Percentiles rank a stretch among this genome's conserved stretches.
These are phyloP conservation scores for Flagelloscypha sp. DNA, from an alignment of 768 basidiomycete species.

Conservation along the genomic window DNA sequence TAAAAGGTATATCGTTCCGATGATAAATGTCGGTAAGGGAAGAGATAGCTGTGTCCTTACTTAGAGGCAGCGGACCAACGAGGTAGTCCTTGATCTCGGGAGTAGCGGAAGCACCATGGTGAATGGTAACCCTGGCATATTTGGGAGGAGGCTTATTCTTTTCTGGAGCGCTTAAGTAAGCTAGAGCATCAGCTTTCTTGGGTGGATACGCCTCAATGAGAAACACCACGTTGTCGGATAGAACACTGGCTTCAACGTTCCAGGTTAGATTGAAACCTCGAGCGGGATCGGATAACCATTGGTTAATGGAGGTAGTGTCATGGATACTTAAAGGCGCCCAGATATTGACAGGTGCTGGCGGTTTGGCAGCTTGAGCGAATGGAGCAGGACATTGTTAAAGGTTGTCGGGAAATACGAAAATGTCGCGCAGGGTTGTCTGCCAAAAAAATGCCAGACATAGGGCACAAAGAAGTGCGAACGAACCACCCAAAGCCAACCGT, in stretches of 20 bases:
- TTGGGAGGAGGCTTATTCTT: constrained; percentile 21
- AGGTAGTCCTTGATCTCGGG: constrained; percentile 47
- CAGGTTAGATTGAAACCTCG: constrained; percentile 42
- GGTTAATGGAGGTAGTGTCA: constrained; percentile 34
- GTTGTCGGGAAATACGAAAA: too few relatives aligned
- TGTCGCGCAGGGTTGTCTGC: too few relatives aligned
- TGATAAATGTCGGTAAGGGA: constrained; percentile 45
- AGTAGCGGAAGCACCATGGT: constrained; percentile 33
- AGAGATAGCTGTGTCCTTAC: constrained; percentile 28
- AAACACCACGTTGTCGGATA: constrained; percentile 44
- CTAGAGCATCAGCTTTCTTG: constrained; percentile 36
- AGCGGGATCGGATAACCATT: constrained; percentile 37
- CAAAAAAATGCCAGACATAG: too few relatives aligned
- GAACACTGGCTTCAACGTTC: constrained; percentile 14
- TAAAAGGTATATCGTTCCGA: constrained; percentile 42
- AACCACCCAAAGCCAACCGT: too few relatives aligned
- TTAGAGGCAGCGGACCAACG: constrained; percentile 49
- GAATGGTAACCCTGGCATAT: constrained; percentile 43
- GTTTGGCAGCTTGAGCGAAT: constrained; percentile 23
- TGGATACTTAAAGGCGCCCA: constrained; percentile 42
- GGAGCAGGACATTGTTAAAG: constrained; percentile 27
- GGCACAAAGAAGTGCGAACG: too few relatives aligned
- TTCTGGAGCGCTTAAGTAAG: constrained; percentile 32
- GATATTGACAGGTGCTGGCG: constrained; percentile 37
- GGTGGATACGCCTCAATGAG: constrained; percentile 44